A percentile compares a stretch with the other conserved stretches of the same genome.
Conservation (phyloP, 2,329 filamentous ascomycete species). For the Fusarium penzigii region DNA sequence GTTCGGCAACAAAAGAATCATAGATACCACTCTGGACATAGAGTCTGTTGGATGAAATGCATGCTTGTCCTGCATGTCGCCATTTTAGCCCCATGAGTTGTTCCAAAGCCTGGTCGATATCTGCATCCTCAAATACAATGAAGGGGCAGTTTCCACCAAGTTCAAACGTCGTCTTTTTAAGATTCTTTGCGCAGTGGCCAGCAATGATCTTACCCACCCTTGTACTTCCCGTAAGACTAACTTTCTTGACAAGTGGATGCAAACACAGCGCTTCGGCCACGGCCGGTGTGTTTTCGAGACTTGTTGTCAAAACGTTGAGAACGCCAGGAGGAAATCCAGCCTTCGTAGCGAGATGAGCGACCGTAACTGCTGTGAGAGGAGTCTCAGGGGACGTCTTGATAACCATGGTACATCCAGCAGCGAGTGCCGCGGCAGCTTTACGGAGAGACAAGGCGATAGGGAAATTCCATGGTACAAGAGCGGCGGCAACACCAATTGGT, state of each 20-base stretch:
- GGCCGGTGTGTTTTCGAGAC: constrained; percentile 43
- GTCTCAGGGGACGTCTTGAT: constrained; percentile 74
- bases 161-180: constrained; percentile 70
- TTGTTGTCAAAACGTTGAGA: constrained; percentile 54
- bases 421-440: constrained; percentile 57
- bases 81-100: constrained; percentile 67
- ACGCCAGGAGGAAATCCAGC: constrained; percentile 77
- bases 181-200: constrained; percentile 57
- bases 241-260: constrained; percentile 54
- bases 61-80: constrained; percentile 69
- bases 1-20: constrained; percentile 34
- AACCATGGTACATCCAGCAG: constrained; percentile 76
- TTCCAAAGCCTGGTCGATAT: constrained; percentile 64
- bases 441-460: constrained; percentile 52
- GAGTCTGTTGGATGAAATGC: constrained; percentile 61
- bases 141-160: constrained; percentile 70
- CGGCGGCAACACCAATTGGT: constrained; percentile 37
- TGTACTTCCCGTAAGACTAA: constrained; percentile 78
- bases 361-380: constrained; percentile 68
- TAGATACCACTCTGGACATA: constrained; percentile 60
- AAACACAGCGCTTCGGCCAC: constrained; percentile 49
- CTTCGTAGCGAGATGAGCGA: constrained; percentile 66
- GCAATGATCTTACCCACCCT: constrained; percentile 67
- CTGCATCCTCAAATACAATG: constrained; percentile 67
- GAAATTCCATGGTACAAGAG: constrained; percentile 58